phyloP scores from a whole-genome alignment of 202 grass and related monocot species.

The Hordeum pubiflorum region DNA sequence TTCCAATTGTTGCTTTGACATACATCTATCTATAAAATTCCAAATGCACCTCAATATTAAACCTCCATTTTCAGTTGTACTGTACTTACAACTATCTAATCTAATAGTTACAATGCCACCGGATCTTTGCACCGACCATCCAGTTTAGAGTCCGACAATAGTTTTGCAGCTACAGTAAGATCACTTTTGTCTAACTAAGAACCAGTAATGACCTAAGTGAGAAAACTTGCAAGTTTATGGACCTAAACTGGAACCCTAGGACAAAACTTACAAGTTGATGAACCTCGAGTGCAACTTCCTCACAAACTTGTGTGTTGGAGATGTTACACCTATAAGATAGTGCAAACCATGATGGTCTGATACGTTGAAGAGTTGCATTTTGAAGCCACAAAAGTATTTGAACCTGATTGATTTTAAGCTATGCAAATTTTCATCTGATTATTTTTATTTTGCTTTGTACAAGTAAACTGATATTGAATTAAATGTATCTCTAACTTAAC shows the following conservation, averaged over 20 bases:
- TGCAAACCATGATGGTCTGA: not conserved
- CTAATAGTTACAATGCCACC: not conserved
- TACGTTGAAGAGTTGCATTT: not conserved
- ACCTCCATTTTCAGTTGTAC: slow-evolving; percentile 1
- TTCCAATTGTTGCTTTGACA: not conserved
- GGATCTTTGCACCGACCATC: not conserved
- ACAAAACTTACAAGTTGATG: not conserved
- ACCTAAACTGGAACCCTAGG: not conserved
- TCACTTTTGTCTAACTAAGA: not conserved
- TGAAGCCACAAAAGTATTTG: not conserved
- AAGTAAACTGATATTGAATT: not conserved
- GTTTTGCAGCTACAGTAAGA: not conserved
- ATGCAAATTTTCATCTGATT: not conserved
- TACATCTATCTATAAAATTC: too few species aligned
- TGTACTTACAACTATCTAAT: not conserved
- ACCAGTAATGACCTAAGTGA: not conserved
- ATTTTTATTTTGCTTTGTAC: not conserved
- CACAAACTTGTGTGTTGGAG: not conserved
- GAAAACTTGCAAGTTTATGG: not conserved
- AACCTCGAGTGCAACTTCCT: not conserved
- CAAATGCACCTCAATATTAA: not conserved
- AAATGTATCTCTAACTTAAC: slow-evolving; percentile 12
- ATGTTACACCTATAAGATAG: not conserved
- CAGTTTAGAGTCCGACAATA: not conserved
- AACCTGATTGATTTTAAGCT: not conserved